phyloP scores from a whole-genome alignment of 129 eudicot species.

The Rutidosis leptorrhynchoides region DNA sequence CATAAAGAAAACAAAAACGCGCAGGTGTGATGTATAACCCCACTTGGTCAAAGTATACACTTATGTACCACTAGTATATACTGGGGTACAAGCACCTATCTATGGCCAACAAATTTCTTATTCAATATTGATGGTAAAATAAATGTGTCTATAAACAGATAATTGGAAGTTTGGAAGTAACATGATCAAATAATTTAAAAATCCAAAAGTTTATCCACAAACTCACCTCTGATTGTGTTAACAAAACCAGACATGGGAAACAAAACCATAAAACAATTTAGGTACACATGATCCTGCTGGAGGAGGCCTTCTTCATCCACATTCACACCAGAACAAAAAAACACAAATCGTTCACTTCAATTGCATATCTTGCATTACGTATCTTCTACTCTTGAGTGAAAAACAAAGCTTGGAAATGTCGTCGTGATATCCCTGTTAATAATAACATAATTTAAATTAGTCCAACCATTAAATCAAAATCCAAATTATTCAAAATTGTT shows the following conservation, averaged over 20 bases:
- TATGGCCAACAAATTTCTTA: conserved; percentile 13
- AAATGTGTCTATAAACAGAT: conserved; percentile 19
- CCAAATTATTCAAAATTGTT: neutral
- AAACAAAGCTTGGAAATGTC: conserved; percentile 93
- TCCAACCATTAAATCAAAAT: neutral
- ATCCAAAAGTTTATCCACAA: conserved; percentile 22
- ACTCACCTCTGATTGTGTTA: conserved; percentile 14
- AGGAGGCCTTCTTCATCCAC: no score
- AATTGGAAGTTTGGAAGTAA: conserved; percentile 3
- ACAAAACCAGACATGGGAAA: conserved; percentile 6
- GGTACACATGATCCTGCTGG: no score
- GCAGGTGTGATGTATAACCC: neutral
- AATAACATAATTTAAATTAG: neutral
- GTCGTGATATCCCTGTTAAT: conserved; percentile 78
- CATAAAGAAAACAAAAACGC: neutral
- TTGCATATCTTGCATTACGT: conserved; percentile 34
- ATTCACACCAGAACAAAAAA: no score
- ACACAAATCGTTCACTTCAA: conserved; percentile 6
- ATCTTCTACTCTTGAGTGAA: conserved; percentile 91
- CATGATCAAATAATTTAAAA: conserved; percentile 21
- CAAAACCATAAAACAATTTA: conserved; percentile 17
- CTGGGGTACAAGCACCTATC: neutral
- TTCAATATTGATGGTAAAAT: conserved; percentile 17
- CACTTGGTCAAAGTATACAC: neutral
- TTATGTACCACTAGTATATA: no score